phyloP scores from a whole-genome alignment of 73 alveolate species.

The Breviolum minutum region DNA sequence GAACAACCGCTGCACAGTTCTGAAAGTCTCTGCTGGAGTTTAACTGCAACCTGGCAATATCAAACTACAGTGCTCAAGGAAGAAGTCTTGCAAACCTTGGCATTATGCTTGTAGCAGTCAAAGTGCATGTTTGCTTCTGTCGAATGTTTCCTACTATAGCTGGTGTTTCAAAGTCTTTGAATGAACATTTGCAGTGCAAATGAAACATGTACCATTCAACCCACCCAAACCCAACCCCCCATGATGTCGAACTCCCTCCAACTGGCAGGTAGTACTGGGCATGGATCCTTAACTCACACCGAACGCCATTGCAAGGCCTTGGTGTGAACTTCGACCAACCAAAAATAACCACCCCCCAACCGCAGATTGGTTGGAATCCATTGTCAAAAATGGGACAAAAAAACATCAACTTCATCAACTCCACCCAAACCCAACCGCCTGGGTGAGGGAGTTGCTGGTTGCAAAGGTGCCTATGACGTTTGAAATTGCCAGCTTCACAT shows the following conservation, averaged over 20 bases:
- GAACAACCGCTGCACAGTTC: slow-evolving; percentile 66
- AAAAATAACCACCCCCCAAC: no score
- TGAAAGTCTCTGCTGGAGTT: slow-evolving; percentile 37
- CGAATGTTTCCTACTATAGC: not conserved
- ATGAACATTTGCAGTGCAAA: not conserved
- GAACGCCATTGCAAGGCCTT: slow-evolving; percentile 63
- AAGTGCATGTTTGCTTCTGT: not conserved
- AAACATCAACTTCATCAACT: no score
- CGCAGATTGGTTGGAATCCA: no score
- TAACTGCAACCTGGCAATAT: slow-evolving; percentile 18
- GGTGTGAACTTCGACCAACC: no score
- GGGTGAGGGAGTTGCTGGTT: slow-evolving; percentile 27
- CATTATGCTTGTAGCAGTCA: not conserved
- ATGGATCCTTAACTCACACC: slow-evolving; percentile 46
- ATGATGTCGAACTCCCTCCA: no score
- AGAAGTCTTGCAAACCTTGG: not conserved
- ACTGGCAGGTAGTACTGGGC: not conserved
- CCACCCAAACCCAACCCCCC: not conserved
- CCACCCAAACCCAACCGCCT: not conserved
- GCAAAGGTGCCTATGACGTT: not conserved
- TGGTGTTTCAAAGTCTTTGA: not conserved
- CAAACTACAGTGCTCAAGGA: not conserved
- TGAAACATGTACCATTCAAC: not conserved
- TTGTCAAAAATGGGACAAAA: no score
- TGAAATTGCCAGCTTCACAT: no score